Evolutionary conservation across 345 rosid species (phyloP).

Genomic region (Syzygium jambos): DNA sequence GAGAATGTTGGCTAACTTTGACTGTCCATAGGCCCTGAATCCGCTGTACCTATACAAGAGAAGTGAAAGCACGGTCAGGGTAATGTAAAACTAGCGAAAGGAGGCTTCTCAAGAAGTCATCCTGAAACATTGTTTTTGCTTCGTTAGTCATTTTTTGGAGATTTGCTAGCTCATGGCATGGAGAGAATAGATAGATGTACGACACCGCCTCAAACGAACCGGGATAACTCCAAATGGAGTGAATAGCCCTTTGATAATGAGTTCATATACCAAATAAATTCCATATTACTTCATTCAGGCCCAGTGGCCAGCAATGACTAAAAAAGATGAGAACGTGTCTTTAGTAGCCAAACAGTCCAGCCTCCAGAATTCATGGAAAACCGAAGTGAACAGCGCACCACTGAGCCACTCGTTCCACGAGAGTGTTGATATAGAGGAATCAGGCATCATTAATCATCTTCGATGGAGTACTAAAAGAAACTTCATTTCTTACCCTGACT

Average conservation of each 20-base stretch:
- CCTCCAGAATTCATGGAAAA: neutral
- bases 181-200: neutral
- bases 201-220: neutral
- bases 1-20: constrained; percentile 73
- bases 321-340: neutral
- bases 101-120: neutral
- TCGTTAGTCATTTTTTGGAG: neutral
- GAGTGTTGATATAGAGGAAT: neutral
- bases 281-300: neutral
- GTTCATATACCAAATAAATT: neutral
- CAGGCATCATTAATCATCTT: neutral
- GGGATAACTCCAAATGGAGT: neutral
- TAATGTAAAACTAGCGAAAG: neutral
- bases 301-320: neutral
- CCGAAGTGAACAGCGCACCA: neutral
- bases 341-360: neutral
- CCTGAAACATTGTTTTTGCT: neutral
- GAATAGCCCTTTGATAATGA: neutral
- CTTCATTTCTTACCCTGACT: constrained; percentile 33
- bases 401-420: neutral
- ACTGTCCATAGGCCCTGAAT: constrained; percentile 54
- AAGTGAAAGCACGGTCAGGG: neutral
- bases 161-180: neutral
- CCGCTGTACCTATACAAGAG: constrained; percentile 36
- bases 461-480: neutral